Evolutionary conservation across 257 asterid species (phyloP).

Genomic region (Salvia splendens): DNA sequence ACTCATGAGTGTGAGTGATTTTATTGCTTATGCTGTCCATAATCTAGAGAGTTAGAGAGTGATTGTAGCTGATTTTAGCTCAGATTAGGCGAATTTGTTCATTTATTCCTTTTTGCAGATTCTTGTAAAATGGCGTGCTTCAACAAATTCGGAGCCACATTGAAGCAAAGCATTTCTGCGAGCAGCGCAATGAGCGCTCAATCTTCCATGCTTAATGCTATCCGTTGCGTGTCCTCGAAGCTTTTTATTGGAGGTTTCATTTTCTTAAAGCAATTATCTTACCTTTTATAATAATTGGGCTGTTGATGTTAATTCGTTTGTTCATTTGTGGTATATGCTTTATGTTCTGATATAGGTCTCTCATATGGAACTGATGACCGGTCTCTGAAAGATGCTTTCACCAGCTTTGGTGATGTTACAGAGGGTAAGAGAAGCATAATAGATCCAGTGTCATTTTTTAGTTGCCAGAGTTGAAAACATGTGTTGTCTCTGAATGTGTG

Average conservation of each 20-base stretch:
- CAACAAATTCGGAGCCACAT: slow-evolving; percentile 57
- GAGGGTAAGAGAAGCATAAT: slow-evolving; percentile 39
- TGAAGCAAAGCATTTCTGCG: slow-evolving; percentile 52
- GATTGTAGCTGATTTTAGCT: background rate
- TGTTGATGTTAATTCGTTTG: background rate
- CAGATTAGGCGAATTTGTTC: background rate
- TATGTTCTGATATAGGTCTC: slow-evolving; percentile 51
- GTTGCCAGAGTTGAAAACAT: background rate
- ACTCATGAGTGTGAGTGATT: no score
- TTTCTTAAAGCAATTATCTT: background rate
- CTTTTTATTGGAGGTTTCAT: slow-evolving; percentile 72
- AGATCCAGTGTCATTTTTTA: background rate
- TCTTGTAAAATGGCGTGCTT: slow-evolving; percentile 60
- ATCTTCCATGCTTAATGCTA: slow-evolving; percentile 56
- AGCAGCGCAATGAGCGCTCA: slow-evolving; percentile 39
- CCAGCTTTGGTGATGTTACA: slow-evolving; percentile 60
- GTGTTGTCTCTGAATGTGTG: no score
- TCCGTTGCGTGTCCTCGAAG: slow-evolving; percentile 76
- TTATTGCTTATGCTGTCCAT: no score
- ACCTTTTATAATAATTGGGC: background rate
- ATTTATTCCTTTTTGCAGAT: slow-evolving; percentile 33
- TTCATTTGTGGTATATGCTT: background rate
- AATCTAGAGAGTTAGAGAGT: background rate
- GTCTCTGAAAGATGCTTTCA: slow-evolving; percentile 65
- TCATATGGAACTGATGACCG: slow-evolving; percentile 66